phyloP scores from a whole-genome alignment of 2,329 filamentous ascomycete species.

The Colletotrichum phormii region DNA sequence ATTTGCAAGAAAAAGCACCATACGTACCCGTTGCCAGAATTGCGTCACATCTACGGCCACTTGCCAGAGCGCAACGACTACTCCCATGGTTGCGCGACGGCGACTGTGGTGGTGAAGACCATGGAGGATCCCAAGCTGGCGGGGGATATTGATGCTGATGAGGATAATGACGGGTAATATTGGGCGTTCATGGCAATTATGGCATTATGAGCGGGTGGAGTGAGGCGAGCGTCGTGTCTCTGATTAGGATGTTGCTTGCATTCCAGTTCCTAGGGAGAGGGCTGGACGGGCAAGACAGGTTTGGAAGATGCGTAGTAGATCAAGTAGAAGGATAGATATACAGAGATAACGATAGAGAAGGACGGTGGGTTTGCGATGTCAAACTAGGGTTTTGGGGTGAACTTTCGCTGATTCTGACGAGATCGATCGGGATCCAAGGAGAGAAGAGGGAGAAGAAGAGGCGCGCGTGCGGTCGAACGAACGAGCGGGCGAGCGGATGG shows the following conservation, averaged over 20 bases:
- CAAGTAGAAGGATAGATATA: not conserved
- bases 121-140: constrained; percentile 31
- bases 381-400: not conserved
- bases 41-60: constrained; percentile 70
- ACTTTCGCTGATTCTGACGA: not conserved
- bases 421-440: not conserved
- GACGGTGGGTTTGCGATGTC: not conserved
- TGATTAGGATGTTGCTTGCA: constrained; percentile 24
- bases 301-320: not conserved
- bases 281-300: constrained; percentile 13
- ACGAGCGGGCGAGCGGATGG: not conserved
- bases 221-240: constrained; percentile 28
- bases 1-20: not conserved
- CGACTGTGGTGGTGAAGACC: constrained; percentile 24
- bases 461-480: not conserved
- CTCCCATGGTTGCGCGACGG: constrained; percentile 50
- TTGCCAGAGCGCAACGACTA: constrained; percentile 63
- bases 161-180: constrained; percentile 23
- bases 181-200: constrained; percentile 35
- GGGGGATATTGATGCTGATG: constrained; percentile 28
- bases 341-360: not conserved
- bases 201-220: constrained; percentile 25
- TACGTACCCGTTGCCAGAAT: constrained; percentile 71
- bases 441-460: not conserved
- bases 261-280: constrained; percentile 24